phyloP scores from a whole-genome alignment of 1,139 yeast genomes.

The Trichomonascaceae sp. region DNA sequence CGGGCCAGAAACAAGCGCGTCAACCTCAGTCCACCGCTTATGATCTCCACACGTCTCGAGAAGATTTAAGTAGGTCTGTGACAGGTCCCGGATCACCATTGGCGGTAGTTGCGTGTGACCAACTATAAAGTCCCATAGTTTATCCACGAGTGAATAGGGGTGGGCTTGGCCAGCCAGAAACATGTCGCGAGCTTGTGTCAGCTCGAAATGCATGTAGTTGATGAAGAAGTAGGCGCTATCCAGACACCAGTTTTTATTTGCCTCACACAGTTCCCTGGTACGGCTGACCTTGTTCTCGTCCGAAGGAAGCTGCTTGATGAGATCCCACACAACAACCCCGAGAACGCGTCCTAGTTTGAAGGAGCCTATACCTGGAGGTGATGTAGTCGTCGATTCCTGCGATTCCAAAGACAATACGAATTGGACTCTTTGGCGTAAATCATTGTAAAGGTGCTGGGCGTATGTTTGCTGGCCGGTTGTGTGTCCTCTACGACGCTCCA shows the following conservation, averaged over 20 bases:
- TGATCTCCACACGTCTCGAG: slow-evolving; percentile 17
- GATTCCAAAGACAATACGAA: too few species aligned
- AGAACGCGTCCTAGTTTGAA: too few species aligned
- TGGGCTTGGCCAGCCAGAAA: background rate
- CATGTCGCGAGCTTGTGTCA: slow-evolving; percentile 12
- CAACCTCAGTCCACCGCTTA: slow-evolving; percentile 21
- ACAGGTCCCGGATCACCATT: slow-evolving; percentile 17
- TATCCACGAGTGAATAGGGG: slow-evolving; percentile 1
- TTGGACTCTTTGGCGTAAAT: too few species aligned
- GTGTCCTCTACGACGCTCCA: too few species aligned
- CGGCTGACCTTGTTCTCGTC: too few species aligned
- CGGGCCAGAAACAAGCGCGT: slow-evolving; percentile 25
- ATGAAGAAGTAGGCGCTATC: slow-evolving; percentile 20
- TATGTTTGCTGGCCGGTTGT: too few species aligned
- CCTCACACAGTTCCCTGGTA: slow-evolving; percentile 16
- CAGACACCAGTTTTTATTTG: slow-evolving; percentile 11
- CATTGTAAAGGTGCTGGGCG: too few species aligned
- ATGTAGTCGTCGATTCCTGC: too few species aligned
- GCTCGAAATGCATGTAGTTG: slow-evolving; percentile 22
- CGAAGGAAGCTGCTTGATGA: too few species aligned
- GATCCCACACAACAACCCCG: too few species aligned
- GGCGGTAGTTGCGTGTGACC: slow-evolving; percentile 20
- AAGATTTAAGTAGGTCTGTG: slow-evolving; percentile 18
- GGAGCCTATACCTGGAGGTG: too few species aligned
- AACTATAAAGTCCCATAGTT: slow-evolving; percentile 10